A percentile compares a stretch with the other conserved stretches of the same genome.
Evolutionary conservation across 1,284 basidiomycete species (phyloP).

Genomic region (Ceratobasidium sp.): DNA sequence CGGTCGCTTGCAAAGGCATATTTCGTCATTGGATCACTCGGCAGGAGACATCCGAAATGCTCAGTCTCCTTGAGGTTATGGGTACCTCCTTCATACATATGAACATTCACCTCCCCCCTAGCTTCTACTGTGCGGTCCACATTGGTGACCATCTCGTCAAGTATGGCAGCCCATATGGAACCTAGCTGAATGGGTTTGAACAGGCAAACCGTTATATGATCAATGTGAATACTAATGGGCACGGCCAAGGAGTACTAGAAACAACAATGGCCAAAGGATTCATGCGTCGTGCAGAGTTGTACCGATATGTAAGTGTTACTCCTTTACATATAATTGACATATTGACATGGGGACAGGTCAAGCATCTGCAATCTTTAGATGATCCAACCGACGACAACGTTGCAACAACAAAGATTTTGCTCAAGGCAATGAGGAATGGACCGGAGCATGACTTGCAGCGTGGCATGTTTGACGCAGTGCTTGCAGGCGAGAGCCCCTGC

Average conservation of each 20-base stretch:
- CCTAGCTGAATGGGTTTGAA: background rate
- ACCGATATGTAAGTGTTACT: conserved; percentile 2
- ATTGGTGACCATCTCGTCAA: background rate
- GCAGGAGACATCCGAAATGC: background rate
- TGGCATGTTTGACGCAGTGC: background rate
- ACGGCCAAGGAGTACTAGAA: conserved; percentile 9
- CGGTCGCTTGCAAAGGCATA: background rate
- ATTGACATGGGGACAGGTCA: background rate
- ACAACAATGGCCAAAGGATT: conserved; percentile 24
- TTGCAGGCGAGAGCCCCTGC: background rate
- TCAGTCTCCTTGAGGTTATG: background rate
- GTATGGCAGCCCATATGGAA: background rate
- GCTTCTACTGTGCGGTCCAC: conserved; percentile 7
- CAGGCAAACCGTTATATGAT: background rate
- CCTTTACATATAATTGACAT: too few species aligned
- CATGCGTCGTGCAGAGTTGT: background rate
- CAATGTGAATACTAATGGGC: conserved; percentile 24
- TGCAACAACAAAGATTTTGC: background rate
- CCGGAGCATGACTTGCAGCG: conserved; percentile 2
- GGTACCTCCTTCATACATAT: background rate
- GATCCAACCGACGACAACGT: background rate
- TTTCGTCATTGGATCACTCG: background rate
- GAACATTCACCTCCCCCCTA: background rate
- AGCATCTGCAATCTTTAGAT: background rate
- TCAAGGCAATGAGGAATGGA: background rate